Evolutionary conservation across 805 yeast species (phyloP).

Genomic region (Ogataea thermomethanolica): DNA sequence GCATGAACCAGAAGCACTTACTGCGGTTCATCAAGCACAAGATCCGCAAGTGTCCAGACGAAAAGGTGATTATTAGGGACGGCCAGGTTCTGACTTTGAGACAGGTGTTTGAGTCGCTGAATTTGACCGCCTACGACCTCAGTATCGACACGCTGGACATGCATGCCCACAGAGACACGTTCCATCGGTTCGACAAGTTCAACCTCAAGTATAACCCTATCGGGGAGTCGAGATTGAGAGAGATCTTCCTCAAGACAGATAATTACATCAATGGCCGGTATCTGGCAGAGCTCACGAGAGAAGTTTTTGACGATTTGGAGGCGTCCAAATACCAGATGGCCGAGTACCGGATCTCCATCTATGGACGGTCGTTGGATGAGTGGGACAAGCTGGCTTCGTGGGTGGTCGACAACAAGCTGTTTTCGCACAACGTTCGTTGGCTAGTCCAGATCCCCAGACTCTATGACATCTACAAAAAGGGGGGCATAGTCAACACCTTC

Average conservation of each 20-base stretch:
- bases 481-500: constrained; percentile 66
- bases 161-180: constrained; percentile 99
- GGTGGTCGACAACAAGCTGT: constrained; percentile 89
- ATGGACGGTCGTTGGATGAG: constrained; percentile 85
- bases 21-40: constrained; percentile 92
- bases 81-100: constrained; percentile 78
- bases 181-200: constrained; percentile 97
- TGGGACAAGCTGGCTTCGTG: constrained; percentile 96
- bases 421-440: constrained; percentile 96
- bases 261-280: constrained; percentile 85
- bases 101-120: constrained; percentile 89
- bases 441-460: constrained; percentile 91
- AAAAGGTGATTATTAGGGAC: constrained; percentile 91
- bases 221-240: constrained; percentile 96
- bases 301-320: constrained; percentile 92
- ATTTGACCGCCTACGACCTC: constrained; percentile 89
- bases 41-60: constrained; percentile 80
- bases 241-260: constrained; percentile 92
- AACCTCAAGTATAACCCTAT: constrained; percentile 96
- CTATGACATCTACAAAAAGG: constrained; percentile 81
- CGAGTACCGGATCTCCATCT: constrained; percentile 91
- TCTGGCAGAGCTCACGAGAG: constrained; percentile 89
- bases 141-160: constrained; percentile 96
- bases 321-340: constrained; percentile 96
- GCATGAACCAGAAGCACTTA: constrained; percentile 97